Evolutionary conservation across 1,284 basidiomycete species (phyloP), one percentile per base, ranked within the genome.

Genomic region (Puccinia horiana): DNA sequence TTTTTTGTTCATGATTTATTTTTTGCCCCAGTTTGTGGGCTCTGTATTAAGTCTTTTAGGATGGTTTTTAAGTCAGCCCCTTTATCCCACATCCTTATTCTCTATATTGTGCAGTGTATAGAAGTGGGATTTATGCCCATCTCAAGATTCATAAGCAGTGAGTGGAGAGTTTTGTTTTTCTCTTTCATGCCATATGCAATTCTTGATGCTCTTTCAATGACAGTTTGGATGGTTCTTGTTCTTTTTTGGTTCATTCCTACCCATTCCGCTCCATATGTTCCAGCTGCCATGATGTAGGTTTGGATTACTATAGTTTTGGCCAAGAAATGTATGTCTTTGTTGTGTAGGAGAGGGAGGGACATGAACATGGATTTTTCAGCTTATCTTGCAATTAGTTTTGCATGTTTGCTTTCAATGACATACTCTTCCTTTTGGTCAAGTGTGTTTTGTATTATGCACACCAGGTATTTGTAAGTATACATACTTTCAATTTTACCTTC

Each of bases 131-230:
- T 52, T 9, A 73, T 54, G 16, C 70, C 70, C 47, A 73, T 42
- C 35, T 73, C 42, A 4, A 52, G 8, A 73, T 44, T 16, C 42
- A 73, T 5, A 8, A 73, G 70, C 5, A 52, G 26, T 9, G 26
- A 26, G 35, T 26, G 5, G n/a, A 37, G 29, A 12, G 5, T 52
- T 52, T 37, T 12, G 20, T 23, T 26, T 54, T 73, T 12, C 6
- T 3, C 16, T n/a, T n/a, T n/a, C n/a, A n/a, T n/a, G n/a, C 70
- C 70, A 73, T 73, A 73, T 37, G 70, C 70, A 8, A 73, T 5
- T 11, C 70, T n/a, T 6, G 9, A n/a, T 9, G 70, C 44, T n/a
- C 11, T 12, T 8, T 73, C 49, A 8, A 73, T 14, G 8, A 16
- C 12, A 1, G 26, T 52, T 18, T 73, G 70, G 8, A 42, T 32